phyloP scores from a whole-genome alignment of 176 grass and related monocot species.

The Cenchrus americanus region DNA sequence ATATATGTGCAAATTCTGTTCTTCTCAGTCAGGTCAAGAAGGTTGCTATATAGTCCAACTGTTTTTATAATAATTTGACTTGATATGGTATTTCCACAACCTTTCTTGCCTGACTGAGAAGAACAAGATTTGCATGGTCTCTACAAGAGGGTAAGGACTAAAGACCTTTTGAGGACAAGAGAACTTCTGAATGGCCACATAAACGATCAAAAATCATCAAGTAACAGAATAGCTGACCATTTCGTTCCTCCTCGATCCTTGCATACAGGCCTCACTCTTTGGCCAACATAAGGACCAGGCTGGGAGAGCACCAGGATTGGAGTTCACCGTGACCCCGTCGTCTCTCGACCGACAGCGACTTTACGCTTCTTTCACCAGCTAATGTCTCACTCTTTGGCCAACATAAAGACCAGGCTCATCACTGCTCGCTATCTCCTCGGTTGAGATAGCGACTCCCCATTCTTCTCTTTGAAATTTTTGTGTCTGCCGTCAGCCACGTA shows the following conservation, averaged over 20 bases:
- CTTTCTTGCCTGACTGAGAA: background rate
- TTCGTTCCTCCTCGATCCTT: background rate
- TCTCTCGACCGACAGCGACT: background rate
- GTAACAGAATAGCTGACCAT: background rate
- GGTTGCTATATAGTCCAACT: background rate
- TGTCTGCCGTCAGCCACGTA: background rate
- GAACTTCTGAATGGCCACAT: background rate
- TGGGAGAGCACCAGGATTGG: background rate
- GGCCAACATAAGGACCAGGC: too few species aligned
- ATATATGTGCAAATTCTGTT: background rate
- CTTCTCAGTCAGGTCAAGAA: background rate
- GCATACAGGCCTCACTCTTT: background rate
- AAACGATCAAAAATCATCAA: background rate
- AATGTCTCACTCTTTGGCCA: background rate
- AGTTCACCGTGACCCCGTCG: background rate
- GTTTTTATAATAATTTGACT: background rate
- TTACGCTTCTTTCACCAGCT: background rate
- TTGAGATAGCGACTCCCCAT: background rate
- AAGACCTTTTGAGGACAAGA: background rate
- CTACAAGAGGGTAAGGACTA: background rate
- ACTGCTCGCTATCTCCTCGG: background rate
- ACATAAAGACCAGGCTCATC: background rate
- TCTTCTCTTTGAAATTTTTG: background rate
- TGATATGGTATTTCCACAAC: background rate
- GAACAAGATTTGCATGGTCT: background rate